Percentiles rank a stretch among this genome's conserved stretches.
Evolutionary conservation across 805 yeast genomes (phyloP).

Genomic region (Jamesozyma rosinii): DNA sequence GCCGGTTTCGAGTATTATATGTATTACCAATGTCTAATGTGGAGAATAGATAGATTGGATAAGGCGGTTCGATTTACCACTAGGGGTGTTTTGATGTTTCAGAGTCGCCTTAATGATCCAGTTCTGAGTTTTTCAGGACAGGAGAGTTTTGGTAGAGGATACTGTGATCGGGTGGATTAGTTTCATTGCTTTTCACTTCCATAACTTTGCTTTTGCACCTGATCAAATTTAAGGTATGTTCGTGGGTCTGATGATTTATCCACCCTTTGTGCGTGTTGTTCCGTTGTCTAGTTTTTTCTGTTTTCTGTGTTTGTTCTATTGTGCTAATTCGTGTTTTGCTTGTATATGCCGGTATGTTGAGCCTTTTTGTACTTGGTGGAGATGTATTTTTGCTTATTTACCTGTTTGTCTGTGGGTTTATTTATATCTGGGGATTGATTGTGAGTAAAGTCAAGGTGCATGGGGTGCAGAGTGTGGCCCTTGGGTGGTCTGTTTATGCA

Average conservation of each 20-base stretch:
- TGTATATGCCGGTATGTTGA: neutral
- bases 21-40: neutral
- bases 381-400: neutral
- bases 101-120: slow-evolving; percentile 1
- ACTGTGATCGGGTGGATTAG: slow-evolving; percentile 14
- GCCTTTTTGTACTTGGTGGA: neutral
- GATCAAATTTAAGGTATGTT: slow-evolving; percentile 16
- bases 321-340: too few species aligned
- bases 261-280: neutral
- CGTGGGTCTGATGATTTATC: slow-evolving; percentile 3
- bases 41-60: too few species aligned
- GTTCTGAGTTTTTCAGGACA: slow-evolving; percentile 20
- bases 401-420: neutral
- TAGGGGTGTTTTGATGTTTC: too few species aligned
- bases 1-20: neutral
- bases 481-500: too few species aligned
- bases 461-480: too few species aligned
- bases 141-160: slow-evolving; percentile 12
- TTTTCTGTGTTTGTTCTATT: neutral
- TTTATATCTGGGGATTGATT: neutral
- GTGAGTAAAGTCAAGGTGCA: too few species aligned
- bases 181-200: slow-evolving; percentile 24
- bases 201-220: slow-evolving; percentile 19
- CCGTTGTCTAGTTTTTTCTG: neutral
- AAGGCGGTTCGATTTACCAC: too few species aligned